These are phyloP conservation scores for Phytophthora pluvialis DNA, from an alignment of 352 stramenopile species.

Conservation along the genomic window DNA sequence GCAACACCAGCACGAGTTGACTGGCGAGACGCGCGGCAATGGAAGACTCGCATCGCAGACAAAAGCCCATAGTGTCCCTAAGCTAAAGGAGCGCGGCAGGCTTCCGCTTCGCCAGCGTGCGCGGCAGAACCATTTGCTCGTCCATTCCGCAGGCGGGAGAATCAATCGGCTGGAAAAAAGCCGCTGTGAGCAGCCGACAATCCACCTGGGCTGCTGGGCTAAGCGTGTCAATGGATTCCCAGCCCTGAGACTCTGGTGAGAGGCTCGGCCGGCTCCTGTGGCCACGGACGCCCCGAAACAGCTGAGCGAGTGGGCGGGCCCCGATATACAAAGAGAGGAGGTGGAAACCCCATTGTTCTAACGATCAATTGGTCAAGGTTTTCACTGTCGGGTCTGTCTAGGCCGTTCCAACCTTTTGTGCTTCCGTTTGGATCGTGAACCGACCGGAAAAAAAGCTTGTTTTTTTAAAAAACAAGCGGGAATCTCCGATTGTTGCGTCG, in stretches of 20 bases:
- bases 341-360: background rate
- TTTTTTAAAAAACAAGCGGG: slow-evolving; percentile 19
- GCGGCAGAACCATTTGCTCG: slow-evolving; percentile 20
- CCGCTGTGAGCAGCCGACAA: slow-evolving; percentile 27
- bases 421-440: slow-evolving; percentile 24
- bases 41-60: background rate
- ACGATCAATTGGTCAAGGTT: slow-evolving; percentile 6
- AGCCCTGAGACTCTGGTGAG: slow-evolving; percentile 20
- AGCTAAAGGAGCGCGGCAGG: background rate
- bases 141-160: slow-evolving; percentile 30
- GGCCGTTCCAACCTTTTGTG: slow-evolving; percentile 12
- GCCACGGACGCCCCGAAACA: slow-evolving; percentile 18
- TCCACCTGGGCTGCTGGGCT: slow-evolving; percentile 19
- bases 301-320: slow-evolving; percentile 9
- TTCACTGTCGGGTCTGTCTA: background rate
- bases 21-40: slow-evolving; percentile 9
- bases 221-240: slow-evolving; percentile 5
- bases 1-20: slow-evolving; percentile 4
- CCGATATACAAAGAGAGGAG: slow-evolving; percentile 10
- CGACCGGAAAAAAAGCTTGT: no score
- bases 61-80: slow-evolving; percentile 5
- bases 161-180: slow-evolving; percentile 35
- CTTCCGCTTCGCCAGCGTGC: slow-evolving; percentile 15
- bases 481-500: slow-evolving; percentile 29
- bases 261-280: slow-evolving; percentile 8